These are phyloP conservation scores for Giardia duodenalis DNA, from an alignment of 208 protist genomes.

Conservation along the genomic window DNA sequence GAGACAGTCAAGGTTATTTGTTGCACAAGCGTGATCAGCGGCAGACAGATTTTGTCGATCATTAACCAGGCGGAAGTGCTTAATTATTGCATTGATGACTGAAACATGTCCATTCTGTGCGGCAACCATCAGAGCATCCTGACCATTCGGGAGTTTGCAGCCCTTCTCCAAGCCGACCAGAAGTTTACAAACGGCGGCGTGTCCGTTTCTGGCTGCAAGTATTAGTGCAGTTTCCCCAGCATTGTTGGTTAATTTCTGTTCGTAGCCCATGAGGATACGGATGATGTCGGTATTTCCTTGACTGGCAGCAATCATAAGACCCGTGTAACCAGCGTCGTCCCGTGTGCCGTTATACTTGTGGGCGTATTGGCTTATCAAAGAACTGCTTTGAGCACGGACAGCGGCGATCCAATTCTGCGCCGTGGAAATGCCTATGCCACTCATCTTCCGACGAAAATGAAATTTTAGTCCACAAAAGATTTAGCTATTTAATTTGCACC, in stretches of 20 bases:
- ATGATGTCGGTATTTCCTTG: not conserved
- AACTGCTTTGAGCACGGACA: not conserved
- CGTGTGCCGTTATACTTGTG: not conserved
- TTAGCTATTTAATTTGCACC: too few relatives aligned
- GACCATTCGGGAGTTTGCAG: not conserved
- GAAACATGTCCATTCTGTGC: not conserved
- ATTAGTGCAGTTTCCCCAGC: not conserved
- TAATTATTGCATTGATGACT: not conserved
- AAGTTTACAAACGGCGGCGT: not conserved
- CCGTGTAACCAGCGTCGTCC: not conserved
- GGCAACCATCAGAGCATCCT: not conserved
- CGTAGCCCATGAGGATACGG: not conserved
- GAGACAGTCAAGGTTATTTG: not conserved
- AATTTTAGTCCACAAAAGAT: too few relatives aligned
- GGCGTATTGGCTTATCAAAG: not conserved
- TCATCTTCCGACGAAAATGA: too few relatives aligned
- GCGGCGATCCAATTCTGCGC: not conserved
- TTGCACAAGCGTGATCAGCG: not conserved
- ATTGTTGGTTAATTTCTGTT: not conserved
- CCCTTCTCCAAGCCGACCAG: not conserved
- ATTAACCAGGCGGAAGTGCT: not conserved
- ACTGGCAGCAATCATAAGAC: not conserved
- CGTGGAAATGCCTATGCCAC: too few relatives aligned
- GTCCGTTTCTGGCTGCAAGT: not conserved
- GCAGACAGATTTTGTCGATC: not conserved